Conservation (phyloP, 1,284 basidiomycete genomes). For the Schizophyllum amplum region DNA sequence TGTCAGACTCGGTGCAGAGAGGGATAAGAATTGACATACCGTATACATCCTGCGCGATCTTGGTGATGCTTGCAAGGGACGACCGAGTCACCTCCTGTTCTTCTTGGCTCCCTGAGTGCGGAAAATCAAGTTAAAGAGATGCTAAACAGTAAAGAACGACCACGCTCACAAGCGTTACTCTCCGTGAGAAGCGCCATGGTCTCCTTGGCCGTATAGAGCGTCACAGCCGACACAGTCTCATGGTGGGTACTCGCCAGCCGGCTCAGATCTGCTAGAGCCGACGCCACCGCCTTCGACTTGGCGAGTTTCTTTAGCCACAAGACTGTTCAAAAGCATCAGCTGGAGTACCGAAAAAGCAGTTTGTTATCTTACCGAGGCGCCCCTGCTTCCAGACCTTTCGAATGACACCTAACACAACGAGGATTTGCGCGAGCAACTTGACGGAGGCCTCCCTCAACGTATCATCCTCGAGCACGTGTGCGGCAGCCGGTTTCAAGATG, state of each 20-base stretch:
- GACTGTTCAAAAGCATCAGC: too few relatives aligned
- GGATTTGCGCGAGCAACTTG: not conserved
- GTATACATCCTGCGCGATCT: not conserved
- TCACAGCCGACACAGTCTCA: not conserved
- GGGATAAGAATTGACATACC: too few relatives aligned
- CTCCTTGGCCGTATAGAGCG: not conserved
- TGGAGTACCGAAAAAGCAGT: too few relatives aligned
- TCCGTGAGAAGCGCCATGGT: not conserved
- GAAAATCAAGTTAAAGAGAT: not conserved
- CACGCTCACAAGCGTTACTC: not conserved
- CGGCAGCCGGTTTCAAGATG: too few relatives aligned
- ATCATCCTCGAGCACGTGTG: not conserved
- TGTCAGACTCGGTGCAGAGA: too few relatives aligned
- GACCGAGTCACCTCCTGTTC: not conserved
- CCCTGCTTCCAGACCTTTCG: not conserved
- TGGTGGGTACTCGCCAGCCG: not conserved
- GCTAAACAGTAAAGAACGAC: not conserved
- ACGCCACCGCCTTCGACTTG: not conserved
- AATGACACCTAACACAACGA: not conserved
- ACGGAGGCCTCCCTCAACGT: not conserved
- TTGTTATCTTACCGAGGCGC: not conserved
- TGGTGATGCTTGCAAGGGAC: not conserved
- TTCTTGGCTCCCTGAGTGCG: not conserved
- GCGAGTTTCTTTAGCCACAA: not conserved
- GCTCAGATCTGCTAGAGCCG: not conserved